A percentile compares a stretch with the other conserved stretches of the same genome.
Conservation (phyloP, 1,139 yeast genomes). For the Blastobotrys raffinosifermentans region DNA sequence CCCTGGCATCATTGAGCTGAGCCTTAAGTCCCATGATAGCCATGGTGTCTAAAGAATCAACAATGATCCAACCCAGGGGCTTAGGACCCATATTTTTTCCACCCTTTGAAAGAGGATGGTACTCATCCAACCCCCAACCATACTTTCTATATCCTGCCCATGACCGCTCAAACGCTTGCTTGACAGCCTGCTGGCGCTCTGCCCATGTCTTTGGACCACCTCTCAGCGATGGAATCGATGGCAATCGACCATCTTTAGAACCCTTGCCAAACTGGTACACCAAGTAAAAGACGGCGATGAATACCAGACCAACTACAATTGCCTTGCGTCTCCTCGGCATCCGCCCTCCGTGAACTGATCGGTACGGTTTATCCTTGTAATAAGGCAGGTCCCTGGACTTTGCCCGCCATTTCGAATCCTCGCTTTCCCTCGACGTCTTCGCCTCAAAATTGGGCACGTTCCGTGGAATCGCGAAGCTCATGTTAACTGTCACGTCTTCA, state of each 20-base stretch:
- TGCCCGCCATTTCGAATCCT: constrained; percentile 1
- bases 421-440: constrained; percentile 1
- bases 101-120: constrained; percentile 50
- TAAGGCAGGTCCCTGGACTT: constrained; percentile 23
- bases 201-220: constrained; percentile 32
- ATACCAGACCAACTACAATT: constrained; percentile 15
- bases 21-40: constrained; percentile 70
- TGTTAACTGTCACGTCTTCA: no score
- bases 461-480: constrained; percentile 13
- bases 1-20: constrained; percentile 57
- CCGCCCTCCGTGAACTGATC: neutral
- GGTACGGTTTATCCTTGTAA: constrained; percentile 34
- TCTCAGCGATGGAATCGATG: neutral
- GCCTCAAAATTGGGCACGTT: constrained; percentile 11
- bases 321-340: constrained; percentile 13
- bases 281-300: constrained; percentile 17
- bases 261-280: constrained; percentile 19
- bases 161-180: constrained; percentile 60
- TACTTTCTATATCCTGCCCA: constrained; percentile 73
- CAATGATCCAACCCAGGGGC: constrained; percentile 94
- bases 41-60: constrained; percentile 82
- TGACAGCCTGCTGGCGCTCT: constrained; percentile 50
- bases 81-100: constrained; percentile 76
- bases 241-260: constrained; percentile 1
- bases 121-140: constrained; percentile 82